Base-by-base conservation (phyloP, 75 land plant genomes). In the Adiantum capillusveneris region DNA sequence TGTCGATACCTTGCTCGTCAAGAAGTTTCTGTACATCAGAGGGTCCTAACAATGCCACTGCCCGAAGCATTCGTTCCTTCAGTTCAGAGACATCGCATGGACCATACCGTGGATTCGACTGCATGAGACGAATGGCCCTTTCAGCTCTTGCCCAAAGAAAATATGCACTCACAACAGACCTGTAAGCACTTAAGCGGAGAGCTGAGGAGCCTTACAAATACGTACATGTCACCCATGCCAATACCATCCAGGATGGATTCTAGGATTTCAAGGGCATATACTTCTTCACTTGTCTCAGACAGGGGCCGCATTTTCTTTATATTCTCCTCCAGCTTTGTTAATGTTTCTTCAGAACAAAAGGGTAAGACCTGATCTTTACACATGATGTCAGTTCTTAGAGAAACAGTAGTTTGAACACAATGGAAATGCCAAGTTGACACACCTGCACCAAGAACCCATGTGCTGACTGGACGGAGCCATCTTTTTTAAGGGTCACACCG, bases 401-500 rank as follows among this genome's bases (percentile, higher is more conserved):
- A n/a, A n/a, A n/a, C n/a, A n/a, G n/a, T n/a, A n/a, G n/a, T n/a
- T n/a, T n/a, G n/a, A n/a, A n/a, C n/a, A n/a, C n/a, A n/a, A n/a
- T n/a, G n/a, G n/a, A n/a, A n/a, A n/a, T n/a, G n/a, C n/a, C n/a
- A n/a, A n/a, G n/a, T 34, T 34, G 7, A 34, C 22, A n/a, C 44
- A 74, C 77, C 75, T 74, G 77, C 52, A 74, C 73, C 34, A 74
- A 45, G 37, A 68, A 74, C 42, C 77, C 77, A 50, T 73, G 67
- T 29, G 77, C 77, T 62, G 64, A 61, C 49, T 57, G 41, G 14
- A 74, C 66, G 14, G 39, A 45, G 26, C 46, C 44, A 19, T 69
- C 54, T 44, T 41, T 68, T 46, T 39, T 57, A 30, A 70, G 56
- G 27, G 31, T 50, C n/a, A 74, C 67, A 30, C 77, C 77, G 31